Base-by-base conservation (phyloP, 2,329 filamentous ascomycete species). In the Colletotrichum brevisporum region DNA sequence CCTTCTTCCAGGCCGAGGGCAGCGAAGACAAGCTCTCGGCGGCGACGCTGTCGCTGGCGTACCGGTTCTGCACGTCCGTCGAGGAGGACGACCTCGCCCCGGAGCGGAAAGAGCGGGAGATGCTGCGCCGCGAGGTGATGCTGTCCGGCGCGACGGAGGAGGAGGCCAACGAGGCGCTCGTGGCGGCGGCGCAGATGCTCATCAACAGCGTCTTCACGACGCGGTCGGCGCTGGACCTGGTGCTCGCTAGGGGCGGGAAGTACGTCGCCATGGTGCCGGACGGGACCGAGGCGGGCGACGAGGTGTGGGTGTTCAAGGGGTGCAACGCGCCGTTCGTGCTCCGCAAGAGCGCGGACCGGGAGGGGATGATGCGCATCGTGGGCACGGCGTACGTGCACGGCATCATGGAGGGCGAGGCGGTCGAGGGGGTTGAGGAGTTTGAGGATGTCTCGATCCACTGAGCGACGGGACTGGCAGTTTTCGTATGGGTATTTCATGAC, bases 291-390 rank as follows among this genome's bases (percentile, higher is more conserved):
- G 56, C 63, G 1, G 67, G 67, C 3, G 67, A 70, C 16, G 67
- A 70, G 67, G 18, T 70, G 4, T 70, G 67, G 67, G 58, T 70
- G 1, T 8, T 70, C 16, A 70, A 70, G 63, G 67, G 67, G 4
- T 70, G 67, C 52, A 70, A 63, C 9, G 67, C 67, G 63, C 67
- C 67, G 9, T 70, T 70, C 5, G 67, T 70, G 63, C 27, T 70
- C 63, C 48, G 67, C 51, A 62, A 47, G 67, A 70, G 63, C 56
- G 57, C 10, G 3, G 57, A 68, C 47, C 53, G 67, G 56, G 58
- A 67, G 51, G 67, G 63, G 1, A 4, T 48, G 52, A 62, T n/a
- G 36, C 52, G 69, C 1, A 60, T 71, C 12, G 65, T 71, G 5
- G 69, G 69, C 0, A 54, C 65, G 2, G 69, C 69, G 18, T 71